These are phyloP conservation scores for Blumeriella jaapii DNA, from an alignment of 2,329 filamentous ascomycete species.

Conservation along the genomic window DNA sequence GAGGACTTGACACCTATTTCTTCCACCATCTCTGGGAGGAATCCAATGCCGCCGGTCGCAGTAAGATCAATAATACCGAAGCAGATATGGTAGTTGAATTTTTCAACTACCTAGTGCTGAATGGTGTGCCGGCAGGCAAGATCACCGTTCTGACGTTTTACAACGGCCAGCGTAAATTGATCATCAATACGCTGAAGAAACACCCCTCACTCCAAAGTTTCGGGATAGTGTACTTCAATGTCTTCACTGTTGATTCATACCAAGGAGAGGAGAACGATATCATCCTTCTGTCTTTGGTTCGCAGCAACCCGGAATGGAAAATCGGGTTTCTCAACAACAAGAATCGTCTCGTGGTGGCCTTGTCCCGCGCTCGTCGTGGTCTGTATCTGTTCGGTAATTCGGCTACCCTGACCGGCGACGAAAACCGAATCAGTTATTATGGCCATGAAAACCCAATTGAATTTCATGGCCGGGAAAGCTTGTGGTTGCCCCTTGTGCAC, in stretches of 20 bases:
- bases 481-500: constrained; percentile 27
- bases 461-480: constrained; percentile 14
- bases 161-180: constrained; percentile 63
- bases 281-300: constrained; percentile 67
- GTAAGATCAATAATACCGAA: constrained; percentile 58
- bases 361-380: constrained; percentile 61
- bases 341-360: constrained; percentile 46
- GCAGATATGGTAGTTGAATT: constrained; percentile 67
- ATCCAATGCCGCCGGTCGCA: constrained; percentile 47
- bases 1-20: constrained; percentile 45
- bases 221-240: constrained; percentile 37
- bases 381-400: constrained; percentile 81
- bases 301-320: constrained; percentile 45
- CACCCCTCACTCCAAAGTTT: constrained; percentile 30
- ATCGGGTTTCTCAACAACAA: constrained; percentile 65
- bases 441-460: constrained; percentile 8
- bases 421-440: too few species aligned
- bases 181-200: constrained; percentile 37
- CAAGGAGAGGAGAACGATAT: constrained; percentile 88
- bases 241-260: constrained; percentile 78
- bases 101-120: constrained; percentile 58
- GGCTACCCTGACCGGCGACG: constrained; percentile 30
- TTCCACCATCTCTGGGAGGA: constrained; percentile 58
- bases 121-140: constrained; percentile 44
- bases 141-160: constrained; percentile 86